Conservation (phyloP, 129 eudicot genomes). For the Daucus carota region DH1_v3.0 NC_030388.2:1832501-1833000, state of each 20-base stretch:
- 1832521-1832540: neutral
- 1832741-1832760: conserved; percentile 2
- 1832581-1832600: neutral
- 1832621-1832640: neutral
- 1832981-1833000: conserved; percentile 95
- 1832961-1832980: conserved; percentile 92
- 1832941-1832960: conserved; percentile 57
- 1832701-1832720: neutral
- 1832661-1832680: neutral
- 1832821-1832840: conserved; percentile 78
- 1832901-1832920: conserved; percentile 77
- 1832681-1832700: neutral
- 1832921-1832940: conserved; percentile 72
- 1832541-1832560: neutral
- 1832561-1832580: neutral
- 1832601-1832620: neutral
- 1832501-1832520: neutral
- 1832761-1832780: conserved; percentile 18
- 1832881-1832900: conserved; percentile 89
- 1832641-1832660: neutral
- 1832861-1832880: conserved; percentile 95
- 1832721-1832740: neutral
- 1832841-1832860: conserved; percentile 75
- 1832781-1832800: conserved; percentile 91
- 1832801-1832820: conserved; percentile 96